Evolutionary conservation across 108 stramenopile species (phyloP), one percentile per base, ranked within the genome.

Genomic region (Skeletonema potamos): DNA sequence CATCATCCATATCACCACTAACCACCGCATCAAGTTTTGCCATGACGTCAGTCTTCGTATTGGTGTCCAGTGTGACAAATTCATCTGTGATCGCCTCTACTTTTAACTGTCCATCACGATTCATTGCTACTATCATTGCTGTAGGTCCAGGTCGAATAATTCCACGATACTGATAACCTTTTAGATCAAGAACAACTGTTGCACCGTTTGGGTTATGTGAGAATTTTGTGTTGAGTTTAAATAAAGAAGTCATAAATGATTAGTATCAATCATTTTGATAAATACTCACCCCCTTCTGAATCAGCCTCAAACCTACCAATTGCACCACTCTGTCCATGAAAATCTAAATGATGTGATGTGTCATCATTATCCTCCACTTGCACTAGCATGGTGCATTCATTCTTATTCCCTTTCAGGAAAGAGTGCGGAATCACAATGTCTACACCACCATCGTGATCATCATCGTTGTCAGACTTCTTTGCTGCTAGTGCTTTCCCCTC

Each of bases 241-340:
- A n/a, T n/a, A n/a, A n/a, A n/a, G n/a, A n/a, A 59, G 36, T 56
- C 48, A 67, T 20, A 17, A 33, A 41, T 22, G 64, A 46, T 6
- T 33, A 12, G 17, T 60, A n/a, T 7, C 58, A 58, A 51, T 6
- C n/a, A 8, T 51, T 18, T 22, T 51, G 3, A 29, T 46, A 29
- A 41, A 43, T 11, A 80, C 85, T 62, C 66, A 77, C 77, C 73
- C 10, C 81, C 76, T 27, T 86, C 72, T 0, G 30, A 68, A 57
- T 68, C 77, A 6, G 87, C 76, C 73, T 93, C 90, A 64, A 91
- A 88, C 28, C 92, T 85, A 15, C 92, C 92, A 58, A 93, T 88
- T 24, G 89, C 90, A n/a, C 92, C 92, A 36, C 74, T 69, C 58
- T 82, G 70, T 11, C 89, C 92, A 64, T 86, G 82, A 54, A 89